Conservation (phyloP, 139 green algal genomes). For the Chlamydomonas asymmetrica region DNA sequence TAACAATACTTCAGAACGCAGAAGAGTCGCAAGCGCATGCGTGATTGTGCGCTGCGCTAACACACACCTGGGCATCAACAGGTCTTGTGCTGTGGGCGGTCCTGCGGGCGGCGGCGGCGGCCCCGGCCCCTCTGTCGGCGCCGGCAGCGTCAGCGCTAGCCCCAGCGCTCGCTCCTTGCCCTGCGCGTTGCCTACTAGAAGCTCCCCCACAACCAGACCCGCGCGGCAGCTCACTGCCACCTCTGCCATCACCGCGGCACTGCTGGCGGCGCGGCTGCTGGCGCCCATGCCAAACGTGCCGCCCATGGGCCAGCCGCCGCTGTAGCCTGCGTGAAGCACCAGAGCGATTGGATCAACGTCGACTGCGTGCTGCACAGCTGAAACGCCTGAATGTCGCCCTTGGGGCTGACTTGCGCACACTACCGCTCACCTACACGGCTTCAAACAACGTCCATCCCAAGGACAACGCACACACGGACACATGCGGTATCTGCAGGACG, state of each 20-base stretch:
- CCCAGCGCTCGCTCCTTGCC: slow-evolving; percentile 44
- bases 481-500: too few species aligned
- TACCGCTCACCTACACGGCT: too few species aligned
- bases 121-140: neutral
- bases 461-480: too few species aligned
- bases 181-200: slow-evolving; percentile 45
- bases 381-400: too few species aligned
- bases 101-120: too few species aligned
- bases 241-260: neutral
- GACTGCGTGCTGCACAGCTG: neutral
- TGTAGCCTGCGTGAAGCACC: slow-evolving; percentile 8
- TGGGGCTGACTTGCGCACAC: too few species aligned
- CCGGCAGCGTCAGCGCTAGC: slow-evolving; percentile 27
- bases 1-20: too few species aligned
- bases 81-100: too few species aligned
- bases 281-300: neutral
- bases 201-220: slow-evolving; percentile 40
- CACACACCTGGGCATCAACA: slow-evolving; percentile 36
- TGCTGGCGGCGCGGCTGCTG: neutral
- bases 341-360: neutral
- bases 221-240: slow-evolving; percentile 33
- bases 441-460: too few species aligned
- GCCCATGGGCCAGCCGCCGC: neutral
- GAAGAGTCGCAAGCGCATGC: too few species aligned
- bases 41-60: too few species aligned